Base-by-base conservation (phyloP, 108 stramenopile genomes). In the Cyclotella cryptica region DNA sequence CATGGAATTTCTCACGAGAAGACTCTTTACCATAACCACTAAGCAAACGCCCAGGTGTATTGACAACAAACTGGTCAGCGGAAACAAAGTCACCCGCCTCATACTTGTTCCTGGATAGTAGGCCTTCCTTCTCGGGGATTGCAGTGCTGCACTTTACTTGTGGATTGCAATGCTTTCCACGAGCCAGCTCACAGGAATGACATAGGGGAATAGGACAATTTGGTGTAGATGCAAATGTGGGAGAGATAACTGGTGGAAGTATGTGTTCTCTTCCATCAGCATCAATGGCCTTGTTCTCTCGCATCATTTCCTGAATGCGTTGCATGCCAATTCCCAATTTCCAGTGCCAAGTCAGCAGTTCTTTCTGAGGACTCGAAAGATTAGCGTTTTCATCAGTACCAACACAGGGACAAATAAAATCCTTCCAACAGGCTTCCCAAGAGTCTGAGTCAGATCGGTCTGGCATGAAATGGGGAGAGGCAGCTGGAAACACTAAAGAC, bases 21-120 rank as follows among this genome's bases (percentile, higher is more conserved):
- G 0, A 9, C 27, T 87, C 85, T 12, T 49, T 54, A 6, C 89
- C 89, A 45, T 39, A 42, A 0, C 75, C 74, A 35, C 70, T 35
- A 0, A 26, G 59, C 0, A 78, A 69, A 10, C 85, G 70, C 5
- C 88, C n/a, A 85, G 22, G 57, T 75, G 12, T 66, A 17, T 29
- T 44, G 0, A 71, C 71, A 1, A 64, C 24, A 22, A 78, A 85
- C 35, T 70, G 69, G 62, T 89, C 84, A 10, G 66, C 52, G 22
- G n/a, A 85, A n/a, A 89, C 77, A 10, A 40, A 41, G 12, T 80
- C 65, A 0, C 84, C 88, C 24, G 81, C 42, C 28, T 28, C 44
- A 40, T 60, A 60, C 26, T 28, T 45, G 14, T 60, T 44, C 24
- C 27, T 28, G 0, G 71, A 22, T 43, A 17, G 71, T 9, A 1